phyloP scores from a whole-genome alignment of 148 eudicot genomes.

The Bassia scoparia region DNA sequence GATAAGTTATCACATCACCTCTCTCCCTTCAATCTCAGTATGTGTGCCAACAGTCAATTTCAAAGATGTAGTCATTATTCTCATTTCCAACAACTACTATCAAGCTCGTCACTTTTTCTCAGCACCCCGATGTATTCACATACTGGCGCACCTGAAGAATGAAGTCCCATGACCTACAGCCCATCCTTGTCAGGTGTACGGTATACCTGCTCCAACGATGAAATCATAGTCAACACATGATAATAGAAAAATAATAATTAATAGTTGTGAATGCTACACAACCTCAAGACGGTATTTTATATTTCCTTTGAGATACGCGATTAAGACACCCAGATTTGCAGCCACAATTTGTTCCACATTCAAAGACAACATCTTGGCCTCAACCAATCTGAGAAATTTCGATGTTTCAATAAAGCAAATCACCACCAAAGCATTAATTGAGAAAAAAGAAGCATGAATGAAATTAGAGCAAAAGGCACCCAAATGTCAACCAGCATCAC shows the following conservation, averaged over 20 bases:
- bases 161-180: conserved; percentile 80
- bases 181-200: conserved; percentile 73
- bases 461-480: neutral
- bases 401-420: neutral
- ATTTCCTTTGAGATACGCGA: conserved; percentile 40
- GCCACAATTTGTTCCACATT: conserved; percentile 51
- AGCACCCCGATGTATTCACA: conserved; percentile 67
- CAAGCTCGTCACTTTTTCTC: conserved; percentile 59
- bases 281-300: conserved; percentile 47
- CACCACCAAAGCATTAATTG: neutral
- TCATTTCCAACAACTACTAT: conserved; percentile 40
- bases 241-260: neutral
- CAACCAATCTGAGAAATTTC: conserved; percentile 24
- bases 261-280: neutral
- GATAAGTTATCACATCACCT: conserved; percentile 38
- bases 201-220: conserved; percentile 23
- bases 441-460: neutral
- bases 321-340: conserved; percentile 42
- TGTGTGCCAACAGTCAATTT: conserved; percentile 79
- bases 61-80: conserved; percentile 53
- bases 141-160: conserved; percentile 70
- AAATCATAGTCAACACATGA: neutral
- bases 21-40: conserved; percentile 73
- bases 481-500: neutral
- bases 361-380: conserved; percentile 43